phyloP scores from a whole-genome alignment of 805 yeast species.

The Monosporozyma aquatica region DNA sequence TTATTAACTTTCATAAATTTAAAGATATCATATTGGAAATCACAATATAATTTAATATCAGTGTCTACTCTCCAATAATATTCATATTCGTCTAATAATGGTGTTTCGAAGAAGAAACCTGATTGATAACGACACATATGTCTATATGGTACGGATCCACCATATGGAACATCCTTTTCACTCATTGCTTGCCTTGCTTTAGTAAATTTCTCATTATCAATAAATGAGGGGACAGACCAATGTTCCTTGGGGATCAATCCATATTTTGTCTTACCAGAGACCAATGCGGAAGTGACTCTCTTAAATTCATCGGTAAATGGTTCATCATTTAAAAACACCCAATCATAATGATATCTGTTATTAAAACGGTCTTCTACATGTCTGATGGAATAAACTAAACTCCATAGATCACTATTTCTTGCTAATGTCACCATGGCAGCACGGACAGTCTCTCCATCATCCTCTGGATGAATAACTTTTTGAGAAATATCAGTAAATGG shows the following conservation, averaged over 20 bases:
- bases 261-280: constrained; percentile 55
- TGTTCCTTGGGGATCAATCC: constrained; percentile 53
- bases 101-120: constrained; percentile 54
- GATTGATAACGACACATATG: constrained; percentile 52
- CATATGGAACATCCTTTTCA: constrained; percentile 43
- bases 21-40: constrained; percentile 56
- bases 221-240: constrained; percentile 64
- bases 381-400: constrained; percentile 49
- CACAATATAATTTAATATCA: constrained; percentile 51
- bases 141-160: constrained; percentile 51
- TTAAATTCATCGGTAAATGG: constrained; percentile 52
- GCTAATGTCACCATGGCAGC: constrained; percentile 67
- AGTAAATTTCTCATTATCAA: constrained; percentile 45
- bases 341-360: constrained; percentile 53
- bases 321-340: constrained; percentile 70
- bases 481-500: constrained; percentile 28
- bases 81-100: constrained; percentile 46
- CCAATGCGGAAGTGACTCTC: constrained; percentile 36
- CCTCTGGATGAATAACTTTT: constrained; percentile 23
- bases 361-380: constrained; percentile 63
- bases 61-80: constrained; percentile 79
- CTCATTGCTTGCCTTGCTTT: constrained; percentile 38
- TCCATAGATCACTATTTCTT: constrained; percentile 54
- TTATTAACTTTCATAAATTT: constrained; percentile 44
- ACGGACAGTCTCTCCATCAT: constrained; percentile 36